Base-by-base conservation (phyloP, 2,329 filamentous ascomycete species). In the Verticillium alfalfae region DNA sequence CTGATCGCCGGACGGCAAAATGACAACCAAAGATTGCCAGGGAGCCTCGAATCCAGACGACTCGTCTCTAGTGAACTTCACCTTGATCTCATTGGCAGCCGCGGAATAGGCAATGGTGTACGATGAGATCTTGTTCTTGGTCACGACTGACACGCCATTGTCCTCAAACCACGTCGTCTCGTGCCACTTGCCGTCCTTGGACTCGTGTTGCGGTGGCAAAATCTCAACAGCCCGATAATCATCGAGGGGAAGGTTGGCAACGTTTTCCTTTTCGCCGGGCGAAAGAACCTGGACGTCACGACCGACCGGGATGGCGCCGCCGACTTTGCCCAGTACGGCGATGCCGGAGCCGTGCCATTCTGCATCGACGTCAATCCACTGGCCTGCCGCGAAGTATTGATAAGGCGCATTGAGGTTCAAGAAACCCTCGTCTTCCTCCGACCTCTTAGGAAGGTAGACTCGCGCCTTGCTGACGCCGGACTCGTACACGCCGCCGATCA, bases 401-500 rank as follows among this genome's bases (percentile, higher is more conserved):
- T 87, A 84, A 0, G 87, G 85, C 0, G 80, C 76, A 58, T 88
- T 88, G 39, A 87, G 72, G 67, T 90, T 90, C 34, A 89, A 67
- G 70, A 81, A 91, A 0, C 87, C 85, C 6, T 79, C 77, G 34
- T 86, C 82, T 0, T 75, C 75, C 1, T 70, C 73, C 1, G 86
- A 88, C 0, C 82, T 71, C 15, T 73, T 71, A 0, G 88, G 88
- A 0, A 91, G 79, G 66, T 92, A 92, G 9, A 92, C 74, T 12
- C 75, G 79, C 0, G 83, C 84, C 12, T 74, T 78, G 26, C 72
- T 78, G 1, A 78, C 77, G 4, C 84, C 86, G 0, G 86, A 76
- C 67, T 88, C 81, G 67, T 88, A 91, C 0, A 91, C 87, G 5
- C 88, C 88, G 2, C 86, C 86, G 8, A 92, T 76, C 0, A 92